Conservation (phyloP, 352 stramenopile genomes). For the Phytopythium ostracodes region DNA sequence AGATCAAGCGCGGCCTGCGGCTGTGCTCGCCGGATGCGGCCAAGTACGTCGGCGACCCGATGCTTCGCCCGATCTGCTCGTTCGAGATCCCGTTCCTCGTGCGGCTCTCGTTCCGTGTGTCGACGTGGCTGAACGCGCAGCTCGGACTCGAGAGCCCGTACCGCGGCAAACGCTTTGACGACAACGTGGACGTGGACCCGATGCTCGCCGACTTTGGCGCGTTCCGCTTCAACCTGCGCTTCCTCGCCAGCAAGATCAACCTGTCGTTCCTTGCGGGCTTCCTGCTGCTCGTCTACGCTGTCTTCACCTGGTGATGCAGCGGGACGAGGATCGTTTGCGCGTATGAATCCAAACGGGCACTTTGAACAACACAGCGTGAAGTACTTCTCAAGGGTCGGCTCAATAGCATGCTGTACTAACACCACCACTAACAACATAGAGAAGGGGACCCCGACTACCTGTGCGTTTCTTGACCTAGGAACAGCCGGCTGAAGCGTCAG, state of each 20-base stretch:
- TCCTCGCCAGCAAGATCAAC: conserved; percentile 85
- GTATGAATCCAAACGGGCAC: background rate
- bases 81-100: conserved; percentile 78
- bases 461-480: conserved; percentile 7
- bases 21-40: conserved; percentile 64
- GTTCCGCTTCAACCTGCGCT: conserved; percentile 87
- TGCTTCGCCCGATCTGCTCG: conserved; percentile 81
- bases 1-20: conserved; percentile 66
- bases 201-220: conserved; percentile 20
- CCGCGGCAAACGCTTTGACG: conserved; percentile 58
- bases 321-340: too few species aligned
- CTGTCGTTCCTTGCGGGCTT: conserved; percentile 57
- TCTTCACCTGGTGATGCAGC: conserved; percentile 57
- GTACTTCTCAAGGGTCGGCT: too few species aligned
- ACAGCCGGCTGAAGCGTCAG: conserved; percentile 9
- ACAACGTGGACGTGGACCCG: conserved; percentile 69
- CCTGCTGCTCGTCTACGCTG: conserved; percentile 57
- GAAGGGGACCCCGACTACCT: background rate
- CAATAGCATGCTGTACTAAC: background rate
- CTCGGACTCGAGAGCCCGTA: conserved; percentile 71
- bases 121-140: conserved; percentile 68
- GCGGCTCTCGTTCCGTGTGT: conserved; percentile 71
- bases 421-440: background rate
- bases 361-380: background rate
- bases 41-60: conserved; percentile 76